These are phyloP conservation scores for Pichia cabralensis DNA, from an alignment of 805 yeast genomes.

Conservation along the genomic window DNA sequence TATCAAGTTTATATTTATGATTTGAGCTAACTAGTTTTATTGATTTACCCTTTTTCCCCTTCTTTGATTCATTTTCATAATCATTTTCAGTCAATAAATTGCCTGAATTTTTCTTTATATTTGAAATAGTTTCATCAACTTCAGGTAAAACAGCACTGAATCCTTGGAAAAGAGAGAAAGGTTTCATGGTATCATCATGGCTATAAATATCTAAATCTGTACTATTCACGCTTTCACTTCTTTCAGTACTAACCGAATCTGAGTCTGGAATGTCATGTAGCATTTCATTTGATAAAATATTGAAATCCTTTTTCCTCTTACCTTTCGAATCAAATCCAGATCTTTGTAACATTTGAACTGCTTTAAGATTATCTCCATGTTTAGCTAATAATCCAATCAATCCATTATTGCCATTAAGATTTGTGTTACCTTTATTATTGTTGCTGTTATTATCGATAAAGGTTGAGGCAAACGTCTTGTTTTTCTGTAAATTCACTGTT, in stretches of 20 bases:
- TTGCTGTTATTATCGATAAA: too few species aligned
- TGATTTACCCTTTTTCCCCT: constrained; percentile 3
- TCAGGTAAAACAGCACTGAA: constrained; percentile 50
- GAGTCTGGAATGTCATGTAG: constrained; percentile 41
- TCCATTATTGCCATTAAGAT: constrained; percentile 1
- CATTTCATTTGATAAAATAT: constrained; percentile 52
- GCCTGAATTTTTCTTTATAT: constrained; percentile 2
- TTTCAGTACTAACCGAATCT: neutral
- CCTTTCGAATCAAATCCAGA: constrained; percentile 5
- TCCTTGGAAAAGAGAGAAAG: constrained; percentile 58
- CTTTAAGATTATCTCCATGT: constrained; percentile 5
- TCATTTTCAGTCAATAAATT: constrained; percentile 1
- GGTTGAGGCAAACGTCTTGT: constrained; percentile 1
- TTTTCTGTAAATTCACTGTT: constrained; percentile 6
- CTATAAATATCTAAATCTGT: neutral
- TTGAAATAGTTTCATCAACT: constrained; percentile 32
- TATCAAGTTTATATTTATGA: constrained; percentile 18
- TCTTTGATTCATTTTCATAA: neutral
- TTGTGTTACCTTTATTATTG: too few species aligned
- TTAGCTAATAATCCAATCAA: constrained; percentile 7
- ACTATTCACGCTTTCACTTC: constrained; percentile 2
- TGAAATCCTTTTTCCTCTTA: constrained; percentile 30
- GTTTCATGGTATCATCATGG: constrained; percentile 4
- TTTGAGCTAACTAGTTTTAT: neutral
- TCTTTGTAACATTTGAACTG: constrained; percentile 2